These are phyloP conservation scores for Thalassia testudinum DNA, from an alignment of 116 monocot species.

Conservation along the genomic window DNA sequence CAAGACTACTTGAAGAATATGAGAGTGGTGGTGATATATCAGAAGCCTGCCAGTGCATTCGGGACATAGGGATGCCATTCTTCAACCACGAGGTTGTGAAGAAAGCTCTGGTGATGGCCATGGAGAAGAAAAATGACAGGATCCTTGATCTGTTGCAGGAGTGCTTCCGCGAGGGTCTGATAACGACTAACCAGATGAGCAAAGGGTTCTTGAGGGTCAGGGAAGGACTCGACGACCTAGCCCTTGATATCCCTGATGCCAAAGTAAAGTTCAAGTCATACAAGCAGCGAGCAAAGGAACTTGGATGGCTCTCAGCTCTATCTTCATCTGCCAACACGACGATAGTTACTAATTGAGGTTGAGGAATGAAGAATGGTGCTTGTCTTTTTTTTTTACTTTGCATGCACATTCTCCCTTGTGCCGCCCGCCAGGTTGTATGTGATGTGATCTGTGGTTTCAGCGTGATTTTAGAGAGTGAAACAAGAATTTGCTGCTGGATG, in stretches of 20 bases:
- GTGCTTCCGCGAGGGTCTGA: constrained; percentile 66
- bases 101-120: constrained; percentile 75
- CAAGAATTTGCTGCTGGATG: too few relatives aligned
- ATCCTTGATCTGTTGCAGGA: constrained; percentile 48
- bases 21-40: constrained; percentile 61
- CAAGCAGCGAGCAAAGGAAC: constrained; percentile 28
- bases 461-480: too few relatives aligned
- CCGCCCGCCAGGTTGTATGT: background rate
- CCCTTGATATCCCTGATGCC: constrained; percentile 72
- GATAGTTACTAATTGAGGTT: background rate
- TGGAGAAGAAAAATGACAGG: constrained; percentile 78
- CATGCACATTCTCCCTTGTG: background rate
- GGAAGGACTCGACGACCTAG: constrained; percentile 67
- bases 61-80: constrained; percentile 81
- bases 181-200: constrained; percentile 80
- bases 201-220: constrained; percentile 73
- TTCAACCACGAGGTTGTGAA: constrained; percentile 86
- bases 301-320: constrained; percentile 39
- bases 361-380: too few relatives aligned
- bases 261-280: constrained; percentile 43
- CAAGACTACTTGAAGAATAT: constrained; percentile 71
- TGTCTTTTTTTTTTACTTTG: background rate
- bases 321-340: background rate
- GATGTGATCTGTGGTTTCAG: too few relatives aligned
- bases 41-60: constrained; percentile 85